Base-by-base conservation (phyloP, 306 rosid species). In the Dalbergia cochinchinensis region DNA sequence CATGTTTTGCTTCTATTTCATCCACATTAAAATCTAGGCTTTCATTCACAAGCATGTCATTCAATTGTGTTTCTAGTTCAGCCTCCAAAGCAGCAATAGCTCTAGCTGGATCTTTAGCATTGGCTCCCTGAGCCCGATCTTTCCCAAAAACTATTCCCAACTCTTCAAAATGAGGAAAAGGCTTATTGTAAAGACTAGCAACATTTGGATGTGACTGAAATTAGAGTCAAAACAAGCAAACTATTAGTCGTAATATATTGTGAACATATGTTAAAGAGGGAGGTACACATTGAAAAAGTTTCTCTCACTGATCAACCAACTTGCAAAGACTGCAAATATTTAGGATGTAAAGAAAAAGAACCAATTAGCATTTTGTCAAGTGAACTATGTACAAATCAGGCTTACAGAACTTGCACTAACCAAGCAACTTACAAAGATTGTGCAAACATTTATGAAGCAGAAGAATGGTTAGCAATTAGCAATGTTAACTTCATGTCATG, bases 241-340 rank as follows among this genome's bases (percentile, higher is more conserved):
- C n/a, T n/a, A n/a, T n/a, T n/a, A n/a, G n/a, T n/a, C n/a, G n/a
- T 14, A 51, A 74, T 50, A 34, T 26, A 15, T 73, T 66, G 74
- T 5, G 11, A 63, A 33, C 7, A 15, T 55, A 71, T 47, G 51
- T 65, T 48, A 82, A 64, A 57, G 22, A 54, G 53, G 69, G 65
- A 18, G 57, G 64, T 35, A 64, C 53, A 47, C 76, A 37, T 16
- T 31, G 35, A 20, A 42, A 51, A 64, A 44, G 74, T 68, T 68
- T 59, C 65, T 65, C 67, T 41, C 37, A 73, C 68, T 51, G 35
- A 78, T 31, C 12, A 71, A 57, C 70, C 65, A 70, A 35, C 72
- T 33, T 48, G 60, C 11, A 59, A 50, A 15, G 42, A 19, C 65
- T 58, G 67, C 33, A 72, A 65, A 57, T 33, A 71, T 64, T 63